phyloP scores from a whole-genome alignment of 306 rosid genomes.

The Ochetophila trinervis region DNA sequence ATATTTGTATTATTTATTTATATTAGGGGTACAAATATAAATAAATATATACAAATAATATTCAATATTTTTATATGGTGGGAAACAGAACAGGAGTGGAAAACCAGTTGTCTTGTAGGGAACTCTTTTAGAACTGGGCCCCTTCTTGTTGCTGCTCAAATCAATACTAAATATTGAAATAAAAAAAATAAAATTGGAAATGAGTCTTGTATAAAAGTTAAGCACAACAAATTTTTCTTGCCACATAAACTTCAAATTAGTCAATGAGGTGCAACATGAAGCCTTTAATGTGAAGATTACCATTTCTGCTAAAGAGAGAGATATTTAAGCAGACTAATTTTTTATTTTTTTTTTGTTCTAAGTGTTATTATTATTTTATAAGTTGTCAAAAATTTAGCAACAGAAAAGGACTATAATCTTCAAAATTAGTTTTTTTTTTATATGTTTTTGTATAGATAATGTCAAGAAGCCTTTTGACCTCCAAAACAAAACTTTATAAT shows the following conservation, averaged over 20 bases:
- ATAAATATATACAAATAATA: too few species aligned
- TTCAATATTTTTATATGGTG: too few species aligned
- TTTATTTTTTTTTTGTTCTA: neutral
- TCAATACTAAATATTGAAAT: too few species aligned
- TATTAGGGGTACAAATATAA: too few species aligned
- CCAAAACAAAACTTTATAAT: slow-evolving; percentile 10
- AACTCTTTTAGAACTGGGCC: too few species aligned
- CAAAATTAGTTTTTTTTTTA: slow-evolving; percentile 17
- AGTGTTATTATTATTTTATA: slow-evolving; percentile 19
- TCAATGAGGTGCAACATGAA: neutral
- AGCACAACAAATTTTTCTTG: neutral
- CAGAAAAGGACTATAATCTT: neutral
- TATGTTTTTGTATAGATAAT: slow-evolving; percentile 9
- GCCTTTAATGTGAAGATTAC: slow-evolving; percentile 1
- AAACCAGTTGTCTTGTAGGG: too few species aligned
- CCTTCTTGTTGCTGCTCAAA: too few species aligned
- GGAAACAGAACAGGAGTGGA: too few species aligned
- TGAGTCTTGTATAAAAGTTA: neutral
- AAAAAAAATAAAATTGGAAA: too few species aligned
- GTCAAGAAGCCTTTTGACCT: slow-evolving; percentile 26
- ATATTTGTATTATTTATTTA: too few species aligned
- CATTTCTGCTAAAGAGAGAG: neutral
- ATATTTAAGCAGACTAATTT: neutral
- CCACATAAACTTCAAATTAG: neutral
- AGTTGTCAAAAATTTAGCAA: slow-evolving; percentile 15